Percentiles rank a stretch among this genome's conserved stretches.
These are phyloP conservation scores for Telfairia occidentalis DNA, from an alignment of 331 rosid species.

Conservation along the genomic window DNA sequence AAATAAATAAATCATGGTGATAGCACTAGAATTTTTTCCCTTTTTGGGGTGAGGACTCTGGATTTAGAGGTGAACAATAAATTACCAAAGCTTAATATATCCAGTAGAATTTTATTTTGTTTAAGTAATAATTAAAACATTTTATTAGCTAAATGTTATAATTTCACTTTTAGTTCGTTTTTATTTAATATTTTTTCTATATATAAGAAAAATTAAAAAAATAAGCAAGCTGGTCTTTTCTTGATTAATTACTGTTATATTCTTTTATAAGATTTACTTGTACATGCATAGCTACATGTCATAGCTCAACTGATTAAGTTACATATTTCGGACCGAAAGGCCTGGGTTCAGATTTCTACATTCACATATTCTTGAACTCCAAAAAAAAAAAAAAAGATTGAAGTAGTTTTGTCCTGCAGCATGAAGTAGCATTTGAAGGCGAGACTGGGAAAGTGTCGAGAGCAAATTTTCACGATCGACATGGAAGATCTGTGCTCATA, in stretches of 20 bases:
- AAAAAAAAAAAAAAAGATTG: too few species aligned
- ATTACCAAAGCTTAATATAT: background rate
- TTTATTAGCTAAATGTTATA: too few species aligned
- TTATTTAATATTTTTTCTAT: background rate
- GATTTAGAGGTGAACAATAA: background rate
- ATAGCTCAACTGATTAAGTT: too few species aligned
- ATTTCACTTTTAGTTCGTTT: background rate
- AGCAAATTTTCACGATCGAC: conserved; percentile 64
- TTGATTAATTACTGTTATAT: background rate
- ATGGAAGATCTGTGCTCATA: conserved; percentile 79
- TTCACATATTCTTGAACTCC: too few species aligned
- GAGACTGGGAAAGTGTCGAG: conserved; percentile 87
- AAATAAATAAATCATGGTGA: too few species aligned
- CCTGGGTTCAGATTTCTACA: too few species aligned
- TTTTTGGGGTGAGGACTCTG: too few species aligned
- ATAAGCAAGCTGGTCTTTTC: background rate
- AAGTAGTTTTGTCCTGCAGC: conserved; percentile 23
- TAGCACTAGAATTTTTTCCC: too few species aligned
- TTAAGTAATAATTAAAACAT: too few species aligned
- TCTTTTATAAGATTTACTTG: background rate
- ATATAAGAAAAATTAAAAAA: too few species aligned
- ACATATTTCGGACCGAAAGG: too few species aligned
- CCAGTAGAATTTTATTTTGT: background rate
- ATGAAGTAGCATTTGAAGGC: conserved; percentile 86
- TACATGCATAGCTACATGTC: background rate